These are phyloP conservation scores for Phytophthora uliginosa DNA, from an alignment of 352 stramenopile genomes.

Conservation along the genomic window DNA sequence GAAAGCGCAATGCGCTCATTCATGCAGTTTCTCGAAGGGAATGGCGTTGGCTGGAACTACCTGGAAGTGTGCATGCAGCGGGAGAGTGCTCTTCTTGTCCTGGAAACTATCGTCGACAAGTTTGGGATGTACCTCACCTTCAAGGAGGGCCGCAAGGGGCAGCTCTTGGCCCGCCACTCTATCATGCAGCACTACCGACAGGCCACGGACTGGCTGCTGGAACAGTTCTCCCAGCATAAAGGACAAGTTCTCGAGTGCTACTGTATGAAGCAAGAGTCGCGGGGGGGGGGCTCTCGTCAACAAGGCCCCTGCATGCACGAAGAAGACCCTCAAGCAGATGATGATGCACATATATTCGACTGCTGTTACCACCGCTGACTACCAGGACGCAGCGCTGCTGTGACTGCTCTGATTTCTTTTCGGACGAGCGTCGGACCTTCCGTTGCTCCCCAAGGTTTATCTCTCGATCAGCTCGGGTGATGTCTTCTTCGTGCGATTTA, in stretches of 20 bases:
- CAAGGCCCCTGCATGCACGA: slow-evolving; percentile 16
- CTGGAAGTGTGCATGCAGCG: slow-evolving; percentile 26
- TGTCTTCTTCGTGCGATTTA: slow-evolving; percentile 2
- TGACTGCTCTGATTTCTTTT: slow-evolving; percentile 33
- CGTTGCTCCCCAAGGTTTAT: background rate
- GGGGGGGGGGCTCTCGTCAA: slow-evolving; percentile 11
- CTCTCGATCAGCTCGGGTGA: background rate
- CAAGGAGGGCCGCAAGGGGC: slow-evolving; percentile 13
- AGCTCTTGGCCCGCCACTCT: slow-evolving; percentile 22
- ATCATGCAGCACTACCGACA: slow-evolving; percentile 32
- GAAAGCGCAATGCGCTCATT: slow-evolving; percentile 21
- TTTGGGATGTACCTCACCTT: slow-evolving; percentile 37
- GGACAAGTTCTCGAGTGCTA: slow-evolving; percentile 20
- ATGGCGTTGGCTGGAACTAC: slow-evolving; percentile 10
- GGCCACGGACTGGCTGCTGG: slow-evolving; percentile 28
- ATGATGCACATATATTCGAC: slow-evolving; percentile 20
- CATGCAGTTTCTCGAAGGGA: slow-evolving; percentile 18
- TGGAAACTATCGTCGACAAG: slow-evolving; percentile 31
- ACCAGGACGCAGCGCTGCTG: slow-evolving; percentile 31
- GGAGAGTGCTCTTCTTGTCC: slow-evolving; percentile 1
- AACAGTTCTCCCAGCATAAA: slow-evolving; percentile 25
- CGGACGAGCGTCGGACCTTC: background rate
- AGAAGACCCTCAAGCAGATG: slow-evolving; percentile 14
- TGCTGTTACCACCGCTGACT: slow-evolving; percentile 4
- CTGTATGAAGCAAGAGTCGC: slow-evolving; percentile 12